Conservation (phyloP, 306 rosid species). For the Bauhinia variegata region DNA sequence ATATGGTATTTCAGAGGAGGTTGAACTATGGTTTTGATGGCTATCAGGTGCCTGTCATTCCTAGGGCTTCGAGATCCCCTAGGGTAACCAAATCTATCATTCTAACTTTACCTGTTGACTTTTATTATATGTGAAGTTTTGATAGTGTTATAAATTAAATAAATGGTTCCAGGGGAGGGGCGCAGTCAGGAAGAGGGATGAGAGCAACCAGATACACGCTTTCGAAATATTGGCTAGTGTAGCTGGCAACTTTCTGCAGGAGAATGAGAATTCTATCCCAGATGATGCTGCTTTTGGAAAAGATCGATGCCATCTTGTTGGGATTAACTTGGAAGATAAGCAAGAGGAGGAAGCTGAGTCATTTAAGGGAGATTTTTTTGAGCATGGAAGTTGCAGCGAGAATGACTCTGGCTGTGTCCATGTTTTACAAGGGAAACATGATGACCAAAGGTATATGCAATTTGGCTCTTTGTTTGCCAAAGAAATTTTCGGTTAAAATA, state of each 20-base stretch:
- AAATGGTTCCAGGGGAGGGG: constrained; percentile 63
- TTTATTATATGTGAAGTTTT: constrained; percentile 24
- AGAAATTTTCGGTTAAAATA: constrained; percentile 26
- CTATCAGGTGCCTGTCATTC: constrained; percentile 62
- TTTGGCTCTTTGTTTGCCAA: constrained; percentile 12
- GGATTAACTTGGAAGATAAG: constrained; percentile 29
- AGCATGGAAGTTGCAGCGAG: constrained; percentile 45
- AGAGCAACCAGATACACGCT: constrained; percentile 52
- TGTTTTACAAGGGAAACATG: constrained; percentile 40
- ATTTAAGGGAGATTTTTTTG: constrained; percentile 42
- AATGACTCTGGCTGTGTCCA: constrained; percentile 32
- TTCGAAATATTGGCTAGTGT: constrained; percentile 77
- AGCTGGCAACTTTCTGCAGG: constrained; percentile 62
- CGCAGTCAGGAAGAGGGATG: constrained; percentile 53
- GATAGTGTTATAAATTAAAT: constrained; percentile 31
- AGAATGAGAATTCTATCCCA: constrained; percentile 39
- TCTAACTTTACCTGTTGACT: background rate
- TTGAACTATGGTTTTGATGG: constrained; percentile 63
- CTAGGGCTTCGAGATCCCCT: constrained; percentile 68
- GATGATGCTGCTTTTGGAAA: constrained; percentile 36
- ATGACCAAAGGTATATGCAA: constrained; percentile 41
- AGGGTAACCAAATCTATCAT: constrained; percentile 54
- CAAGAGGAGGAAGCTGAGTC: constrained; percentile 31
- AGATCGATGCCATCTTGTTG: constrained; percentile 18
- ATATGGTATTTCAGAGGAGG: constrained; percentile 59